Conservation (phyloP, 371 early-diverging fungal species). For the Lichtheimia ornata region DNA sequence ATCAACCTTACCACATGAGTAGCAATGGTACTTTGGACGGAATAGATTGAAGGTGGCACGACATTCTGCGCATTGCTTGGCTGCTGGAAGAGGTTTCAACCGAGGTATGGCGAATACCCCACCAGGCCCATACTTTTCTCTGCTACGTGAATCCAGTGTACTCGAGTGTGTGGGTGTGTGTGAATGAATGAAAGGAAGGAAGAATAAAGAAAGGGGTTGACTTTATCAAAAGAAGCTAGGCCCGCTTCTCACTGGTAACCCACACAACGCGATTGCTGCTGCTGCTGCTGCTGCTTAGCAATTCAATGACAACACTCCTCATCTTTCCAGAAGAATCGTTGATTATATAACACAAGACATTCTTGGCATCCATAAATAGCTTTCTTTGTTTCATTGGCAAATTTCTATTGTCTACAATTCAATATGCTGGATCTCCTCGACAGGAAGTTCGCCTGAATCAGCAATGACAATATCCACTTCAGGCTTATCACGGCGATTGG, state of each 20-base stretch:
- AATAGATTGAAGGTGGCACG: constrained; percentile 38
- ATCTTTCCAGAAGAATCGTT: no score
- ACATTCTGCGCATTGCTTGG: constrained; percentile 43
- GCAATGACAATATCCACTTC: constrained; percentile 63
- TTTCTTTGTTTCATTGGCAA: no score
- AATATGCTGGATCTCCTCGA: constrained; percentile 45
- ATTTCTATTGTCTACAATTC: constrained; percentile 31
- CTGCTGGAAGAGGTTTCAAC: constrained; percentile 26
- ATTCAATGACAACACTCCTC: no score
- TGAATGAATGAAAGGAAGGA: neutral
- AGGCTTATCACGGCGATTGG: constrained; percentile 62
- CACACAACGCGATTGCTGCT: no score
- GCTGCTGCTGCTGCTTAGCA: no score
- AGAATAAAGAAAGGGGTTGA: neutral
- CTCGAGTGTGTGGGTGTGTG: neutral
- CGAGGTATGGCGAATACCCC: constrained; percentile 44
- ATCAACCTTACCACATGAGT: constrained; percentile 47
- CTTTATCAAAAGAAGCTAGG: no score
- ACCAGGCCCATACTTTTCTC: constrained; percentile 39
- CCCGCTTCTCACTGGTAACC: no score
- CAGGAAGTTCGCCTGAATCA: constrained; percentile 75
- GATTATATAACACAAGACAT: no score
- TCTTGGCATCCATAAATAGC: no score
- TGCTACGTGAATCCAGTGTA: constrained; percentile 5
- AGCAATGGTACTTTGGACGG: constrained; percentile 47